A percentile compares a stretch with the other conserved stretches of the same genome.
phyloP scores from a whole-genome alignment of 768 basidiomycete species.

The Neoboletus subvelutipes region DNA sequence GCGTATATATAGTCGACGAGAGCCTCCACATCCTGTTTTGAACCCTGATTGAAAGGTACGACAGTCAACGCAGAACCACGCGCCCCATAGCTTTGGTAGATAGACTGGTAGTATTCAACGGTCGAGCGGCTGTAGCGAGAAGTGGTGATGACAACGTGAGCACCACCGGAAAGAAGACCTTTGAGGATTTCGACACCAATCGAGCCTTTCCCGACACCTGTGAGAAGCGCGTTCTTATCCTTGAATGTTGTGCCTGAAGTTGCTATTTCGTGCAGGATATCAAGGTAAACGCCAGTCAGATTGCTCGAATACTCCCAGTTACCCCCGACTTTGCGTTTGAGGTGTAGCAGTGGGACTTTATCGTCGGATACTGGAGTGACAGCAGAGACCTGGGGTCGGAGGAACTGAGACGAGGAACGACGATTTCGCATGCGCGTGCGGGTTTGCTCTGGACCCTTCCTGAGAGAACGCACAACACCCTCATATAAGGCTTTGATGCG shows the following conservation, averaged over 20 bases:
- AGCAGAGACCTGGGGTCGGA: slow-evolving; percentile 82
- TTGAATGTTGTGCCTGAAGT: slow-evolving; percentile 98
- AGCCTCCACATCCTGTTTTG: slow-evolving; percentile 97
- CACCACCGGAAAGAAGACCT: slow-evolving; percentile 93
- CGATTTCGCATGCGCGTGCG: slow-evolving; percentile 64
- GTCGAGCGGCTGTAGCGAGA: slow-evolving; percentile 95
- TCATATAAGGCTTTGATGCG: slow-evolving; percentile 94
- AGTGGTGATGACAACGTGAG: slow-evolving; percentile 95
- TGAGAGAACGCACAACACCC: slow-evolving; percentile 91
- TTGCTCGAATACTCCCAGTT: slow-evolving; percentile 98
- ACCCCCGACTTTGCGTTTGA: slow-evolving; percentile 94
- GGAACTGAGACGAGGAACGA: slow-evolving; percentile 94
- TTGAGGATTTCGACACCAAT: slow-evolving; percentile 98
- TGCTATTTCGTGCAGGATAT: slow-evolving; percentile 96
- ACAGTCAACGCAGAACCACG: slow-evolving; percentile 96
- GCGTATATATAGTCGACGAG: slow-evolving; percentile 98
- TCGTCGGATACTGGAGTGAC: slow-evolving; percentile 74
- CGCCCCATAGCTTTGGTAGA: slow-evolving; percentile 94
- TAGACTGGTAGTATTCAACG: slow-evolving; percentile 97
- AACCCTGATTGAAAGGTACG: slow-evolving; percentile 99
- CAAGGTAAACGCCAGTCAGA: slow-evolving; percentile 92
- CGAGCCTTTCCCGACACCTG: slow-evolving; percentile 96
- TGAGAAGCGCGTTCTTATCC: slow-evolving; percentile 97
- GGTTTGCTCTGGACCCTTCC: slow-evolving; percentile 68
- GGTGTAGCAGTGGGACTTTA: slow-evolving; percentile 90